Evolutionary conservation across 2,329 filamentous ascomycete species (phyloP), one percentile per base, ranked within the genome.

Genomic region (Botryotinia globosa): DNA sequence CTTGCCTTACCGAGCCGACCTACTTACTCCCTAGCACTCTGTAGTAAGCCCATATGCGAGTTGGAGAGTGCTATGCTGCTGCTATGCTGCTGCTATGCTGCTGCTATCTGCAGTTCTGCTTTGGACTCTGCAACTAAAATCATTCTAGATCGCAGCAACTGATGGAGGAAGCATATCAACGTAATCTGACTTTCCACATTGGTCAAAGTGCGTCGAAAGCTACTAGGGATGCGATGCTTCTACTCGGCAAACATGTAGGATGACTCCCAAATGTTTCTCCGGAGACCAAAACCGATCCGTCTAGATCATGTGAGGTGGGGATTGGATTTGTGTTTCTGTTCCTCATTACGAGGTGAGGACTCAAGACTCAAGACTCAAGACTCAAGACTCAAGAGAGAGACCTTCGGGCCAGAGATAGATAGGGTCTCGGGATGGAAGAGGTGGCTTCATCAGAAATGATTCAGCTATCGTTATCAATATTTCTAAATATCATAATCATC

Each of bases 241-340:
- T 66, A 51, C 63, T 66, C 63, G 63, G 44, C 44, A 66, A 51
- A 66, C 44, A 51, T 67, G 59, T 37, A 54, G 64, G 45, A 71
- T 66, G 69, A 66, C 54, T 64, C 63, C 45, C 34, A 71, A 61
- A 71, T 54, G 59, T 54, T 56, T 65, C 69, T 71, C 69, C 44
- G 69, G 18, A 65, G 18, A 56, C 29, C 59, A 32, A 56, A 51
- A 71, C 69, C 48, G 69, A 32, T 42, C 56, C 48, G 56, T 42
- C 42, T 63, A 29, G 39, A 45, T 64, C 56, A 70, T 39, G n/a
- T 69, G 66, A 34, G 67, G 20, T 62, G 56, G 44, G 56, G 32
- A 32, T 44, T 44, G 51, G 51, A 18, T 29, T 62, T 29, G 29
- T 29, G 32, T 51, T 37, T 51, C 45, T 12, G 45, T 39, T 39